These are phyloP conservation scores for Suillus occidentalis DNA, from an alignment of 768 basidiomycete species.

Conservation along the genomic window DNA sequence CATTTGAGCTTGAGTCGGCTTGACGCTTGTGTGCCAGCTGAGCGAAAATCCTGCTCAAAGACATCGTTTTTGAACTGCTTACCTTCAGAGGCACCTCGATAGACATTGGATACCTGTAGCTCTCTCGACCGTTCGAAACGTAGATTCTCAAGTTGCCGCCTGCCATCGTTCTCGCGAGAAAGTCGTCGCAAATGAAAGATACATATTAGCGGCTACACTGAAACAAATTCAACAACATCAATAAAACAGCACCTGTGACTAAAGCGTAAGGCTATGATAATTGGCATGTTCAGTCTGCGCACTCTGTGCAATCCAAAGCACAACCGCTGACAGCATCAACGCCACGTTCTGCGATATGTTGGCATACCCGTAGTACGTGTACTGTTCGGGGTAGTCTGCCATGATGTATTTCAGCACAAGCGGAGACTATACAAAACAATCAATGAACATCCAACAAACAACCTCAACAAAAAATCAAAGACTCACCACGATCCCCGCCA, in stretches of 20 bases:
- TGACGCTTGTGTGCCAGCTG: background rate
- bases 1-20: background rate
- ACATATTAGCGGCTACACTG: background rate
- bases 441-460: no score
- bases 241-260: background rate
- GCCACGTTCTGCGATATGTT: conserved; percentile 93
- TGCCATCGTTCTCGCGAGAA: background rate
- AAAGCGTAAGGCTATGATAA: conserved; percentile 87
- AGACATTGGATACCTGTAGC: no score
- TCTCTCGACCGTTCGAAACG: no score
- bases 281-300: conserved; percentile 85
- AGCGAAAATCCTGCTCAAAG: background rate
- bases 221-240: background rate
- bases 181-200: no score
- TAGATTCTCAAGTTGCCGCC: no score
- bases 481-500: no score
- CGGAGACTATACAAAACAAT: no score
- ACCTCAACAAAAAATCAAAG: no score
- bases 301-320: conserved; percentile 92
- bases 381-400: conserved; percentile 67
- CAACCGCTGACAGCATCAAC: conserved; percentile 80
- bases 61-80: no score
- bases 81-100: no score
- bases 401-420: conserved; percentile 90
- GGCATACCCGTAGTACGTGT: conserved; percentile 89